Percentiles rank a stretch among this genome's conserved stretches.
Evolutionary conservation across 1,139 yeast genomes (phyloP).

Genomic region (Debaryomyces psychrophilus): DNA sequence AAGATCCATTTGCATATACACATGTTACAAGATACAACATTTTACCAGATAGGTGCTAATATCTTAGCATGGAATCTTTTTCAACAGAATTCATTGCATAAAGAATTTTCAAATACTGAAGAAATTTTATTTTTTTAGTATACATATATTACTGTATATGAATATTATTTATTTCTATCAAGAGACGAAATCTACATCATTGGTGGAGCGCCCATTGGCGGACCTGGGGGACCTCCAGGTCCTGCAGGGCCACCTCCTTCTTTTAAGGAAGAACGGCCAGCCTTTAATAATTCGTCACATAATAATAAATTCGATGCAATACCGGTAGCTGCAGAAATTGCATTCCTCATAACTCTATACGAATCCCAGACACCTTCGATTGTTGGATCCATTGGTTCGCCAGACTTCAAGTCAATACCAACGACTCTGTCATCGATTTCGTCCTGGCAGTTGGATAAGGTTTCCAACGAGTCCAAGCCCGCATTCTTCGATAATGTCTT

Average conservation of each 20-base stretch:
- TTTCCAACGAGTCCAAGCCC: slow-evolving; percentile 90
- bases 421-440: slow-evolving; percentile 85
- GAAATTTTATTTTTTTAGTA: not conserved
- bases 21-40: not conserved
- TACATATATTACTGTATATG: slow-evolving; percentile 9
- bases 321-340: slow-evolving; percentile 89
- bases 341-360: slow-evolving; percentile 89
- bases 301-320: slow-evolving; percentile 89
- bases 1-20: slow-evolving; percentile 1
- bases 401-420: slow-evolving; percentile 87
- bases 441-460: slow-evolving; percentile 87
- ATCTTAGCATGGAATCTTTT: not conserved
- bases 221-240: slow-evolving; percentile 18
- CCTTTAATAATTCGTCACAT: slow-evolving; percentile 95
- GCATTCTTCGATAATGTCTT: slow-evolving; percentile 92
- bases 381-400: slow-evolving; percentile 95
- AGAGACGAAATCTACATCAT: slow-evolving; percentile 16
- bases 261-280: slow-evolving; percentile 90
- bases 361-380: slow-evolving; percentile 97
- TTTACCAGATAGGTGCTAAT: not conserved
- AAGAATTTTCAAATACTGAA: not conserved
- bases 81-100: not conserved
- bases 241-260: slow-evolving; percentile 37
- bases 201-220: slow-evolving; percentile 24
- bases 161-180: not conserved